phyloP scores from a whole-genome alignment of 2,329 filamentous ascomycete genomes.

The Epichloe gansuensis region DNA sequence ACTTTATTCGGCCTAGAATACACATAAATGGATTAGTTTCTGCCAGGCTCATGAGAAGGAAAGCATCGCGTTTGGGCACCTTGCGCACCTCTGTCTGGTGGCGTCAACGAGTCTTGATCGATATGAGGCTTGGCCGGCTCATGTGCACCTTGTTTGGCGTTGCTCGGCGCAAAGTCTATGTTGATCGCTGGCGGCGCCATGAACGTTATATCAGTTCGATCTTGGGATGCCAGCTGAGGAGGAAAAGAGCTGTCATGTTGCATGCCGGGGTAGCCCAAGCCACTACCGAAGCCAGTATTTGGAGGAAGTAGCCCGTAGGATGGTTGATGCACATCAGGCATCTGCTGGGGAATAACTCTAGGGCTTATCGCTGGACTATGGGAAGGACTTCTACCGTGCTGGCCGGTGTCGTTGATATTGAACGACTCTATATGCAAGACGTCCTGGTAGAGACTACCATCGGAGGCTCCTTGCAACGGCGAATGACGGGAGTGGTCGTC shows the following conservation, averaged over 20 bases:
- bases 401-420: constrained; percentile 64
- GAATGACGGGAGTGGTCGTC: constrained; percentile 63
- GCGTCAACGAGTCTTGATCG: constrained; percentile 70
- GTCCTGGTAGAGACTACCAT: constrained; percentile 63
- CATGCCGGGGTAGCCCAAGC: constrained; percentile 21
- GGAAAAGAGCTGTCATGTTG: constrained; percentile 40
- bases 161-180: constrained; percentile 81
- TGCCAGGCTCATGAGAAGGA: not conserved
- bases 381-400: constrained; percentile 68
- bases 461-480: constrained; percentile 64
- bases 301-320: constrained; percentile 31
- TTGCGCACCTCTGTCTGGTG: constrained; percentile 55
- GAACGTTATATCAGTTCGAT: constrained; percentile 50
- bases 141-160: constrained; percentile 24
- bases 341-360: constrained; percentile 43
- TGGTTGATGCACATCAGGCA: constrained; percentile 37
- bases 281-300: constrained; percentile 26
- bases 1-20: constrained; percentile 32
- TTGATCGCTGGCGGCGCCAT: constrained; percentile 94
- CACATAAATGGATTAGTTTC: not conserved
- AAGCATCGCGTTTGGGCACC: not conserved
- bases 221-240: constrained; percentile 34
- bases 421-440: constrained; percentile 69
- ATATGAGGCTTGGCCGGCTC: constrained; percentile 48
- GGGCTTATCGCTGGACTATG: constrained; percentile 59